These are phyloP conservation scores for Ilyonectria robusta DNA, from an alignment of 2,329 filamentous ascomycete genomes.

Conservation along the genomic window DNA sequence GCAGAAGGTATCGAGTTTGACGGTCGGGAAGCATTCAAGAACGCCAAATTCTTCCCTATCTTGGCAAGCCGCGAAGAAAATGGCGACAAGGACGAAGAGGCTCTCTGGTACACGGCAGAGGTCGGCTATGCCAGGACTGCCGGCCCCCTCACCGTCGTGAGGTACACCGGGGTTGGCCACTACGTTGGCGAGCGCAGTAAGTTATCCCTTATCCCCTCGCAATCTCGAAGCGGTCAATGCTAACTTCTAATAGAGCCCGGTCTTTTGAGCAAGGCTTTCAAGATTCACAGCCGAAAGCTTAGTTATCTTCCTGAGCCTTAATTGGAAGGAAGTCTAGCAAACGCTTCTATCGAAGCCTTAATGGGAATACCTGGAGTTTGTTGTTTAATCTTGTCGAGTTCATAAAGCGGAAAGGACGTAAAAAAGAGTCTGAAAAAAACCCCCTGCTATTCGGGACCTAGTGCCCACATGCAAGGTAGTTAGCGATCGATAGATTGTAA, in stretches of 20 bases:
- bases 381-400: no score
- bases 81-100: not conserved
- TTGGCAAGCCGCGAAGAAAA: not conserved
- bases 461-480: no score
- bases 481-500: no score
- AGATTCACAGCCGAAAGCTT: not conserved
- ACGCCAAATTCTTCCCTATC: not conserved
- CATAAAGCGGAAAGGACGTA: no score
- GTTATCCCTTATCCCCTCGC: not conserved
- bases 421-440: no score
- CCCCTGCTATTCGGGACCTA: no score
- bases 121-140: not conserved
- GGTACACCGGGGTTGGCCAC: not conserved
- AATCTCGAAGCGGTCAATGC: not conserved
- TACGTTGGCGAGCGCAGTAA: conserved; percentile 2
- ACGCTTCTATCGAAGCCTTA: no score
- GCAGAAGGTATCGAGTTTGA: not conserved
- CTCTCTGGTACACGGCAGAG: no score
- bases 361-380: no score
- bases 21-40: not conserved
- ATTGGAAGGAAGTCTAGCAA: not conserved
- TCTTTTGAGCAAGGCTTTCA: not conserved
- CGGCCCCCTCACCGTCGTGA: not conserved
- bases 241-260: conserved; percentile 7
- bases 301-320: not conserved